Base-by-base conservation (phyloP, 805 yeast species). In the Teunomyces barrocoloradensis region DNA sequence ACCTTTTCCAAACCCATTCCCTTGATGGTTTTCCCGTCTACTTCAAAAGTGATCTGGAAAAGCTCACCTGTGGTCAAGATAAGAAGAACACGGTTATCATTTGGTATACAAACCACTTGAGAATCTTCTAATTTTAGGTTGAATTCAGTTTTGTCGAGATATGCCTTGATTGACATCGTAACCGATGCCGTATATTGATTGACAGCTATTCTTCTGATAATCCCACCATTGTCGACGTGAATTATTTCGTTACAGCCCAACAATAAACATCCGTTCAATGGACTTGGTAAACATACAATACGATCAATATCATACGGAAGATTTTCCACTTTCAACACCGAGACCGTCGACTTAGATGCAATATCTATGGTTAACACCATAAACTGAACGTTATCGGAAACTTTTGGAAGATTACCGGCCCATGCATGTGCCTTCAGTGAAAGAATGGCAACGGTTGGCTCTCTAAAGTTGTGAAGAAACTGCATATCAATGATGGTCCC, bases 221-320 rank as follows among this genome's bases (percentile, higher is more conserved):
- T 79, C 3, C 96, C 95, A 2, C 89, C 79, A 27, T 88, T 81
- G 59, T 91, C 96, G 13, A 89, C 78, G 64, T 88, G 91, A 9
- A 89, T 68, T 6, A 91, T 54, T 56, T 85, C 87, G 60, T 91
- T 90, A 30, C 85, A 77, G 1, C 97, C 97, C 3, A 88, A 45
- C 15, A 80, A 56, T 5, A 90, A 65, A 40, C 82, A 69, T 0
- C 97, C 97, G 50, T 82, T 82, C 29, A 85, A 66, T 0, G 92
- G 89, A 2, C 73, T 71, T 1, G 79, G 74, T 29, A 89, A 68
- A 0, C 96, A 84, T 7, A 85, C 64, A 7, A 90, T 65, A 12
- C 75, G 67, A 53, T 81, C 84, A 2, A 85, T 61, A 61, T 89
- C 97, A 65, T 81, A 88, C 0, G 97, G 96, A 25, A 92, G 68